Percentiles rank a stretch among this genome's conserved stretches.
Evolutionary conservation across 495 filamentous ascomycete genomes (phyloP).

Genomic region (Penicillium longicatenatum): DNA sequence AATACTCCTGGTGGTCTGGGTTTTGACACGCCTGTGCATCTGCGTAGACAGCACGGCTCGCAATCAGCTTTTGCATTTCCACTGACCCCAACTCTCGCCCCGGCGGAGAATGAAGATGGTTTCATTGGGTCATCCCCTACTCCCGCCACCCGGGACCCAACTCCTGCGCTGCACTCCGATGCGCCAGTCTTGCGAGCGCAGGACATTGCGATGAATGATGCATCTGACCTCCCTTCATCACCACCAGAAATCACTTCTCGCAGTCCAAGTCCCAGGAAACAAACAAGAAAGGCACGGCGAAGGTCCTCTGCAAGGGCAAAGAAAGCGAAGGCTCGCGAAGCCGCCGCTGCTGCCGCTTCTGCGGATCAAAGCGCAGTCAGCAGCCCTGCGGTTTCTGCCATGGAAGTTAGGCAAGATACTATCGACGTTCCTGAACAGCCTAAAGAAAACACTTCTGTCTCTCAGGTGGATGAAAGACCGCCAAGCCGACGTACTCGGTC

Average conservation of each 20-base stretch:
- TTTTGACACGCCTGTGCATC: constrained; percentile 41
- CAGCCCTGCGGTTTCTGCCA: constrained; percentile 7
- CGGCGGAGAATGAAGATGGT: constrained; percentile 53
- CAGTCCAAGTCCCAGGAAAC: constrained; percentile 29
- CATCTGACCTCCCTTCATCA: constrained; percentile 41
- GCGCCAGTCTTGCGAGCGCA: constrained; percentile 19
- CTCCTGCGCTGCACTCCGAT: constrained; percentile 25
- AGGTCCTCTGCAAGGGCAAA: constrained; percentile 21
- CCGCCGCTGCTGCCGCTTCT: not conserved
- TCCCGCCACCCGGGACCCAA: constrained; percentile 53
- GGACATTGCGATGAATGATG: constrained; percentile 18
- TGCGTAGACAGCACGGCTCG: constrained; percentile 28
- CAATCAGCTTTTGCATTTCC: constrained; percentile 33
- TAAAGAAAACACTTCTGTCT: constrained; percentile 11
- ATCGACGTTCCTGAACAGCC: constrained; percentile 7
- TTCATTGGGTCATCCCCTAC: constrained; percentile 84
- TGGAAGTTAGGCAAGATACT: constrained; percentile 1
- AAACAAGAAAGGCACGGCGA: constrained; percentile 10
- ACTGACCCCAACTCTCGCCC: constrained; percentile 50
- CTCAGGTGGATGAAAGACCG: constrained; percentile 19
- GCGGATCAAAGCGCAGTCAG: constrained; percentile 14
- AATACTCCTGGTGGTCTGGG: constrained; percentile 33
- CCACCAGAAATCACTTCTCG: constrained; percentile 37
- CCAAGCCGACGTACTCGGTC: constrained; percentile 36
- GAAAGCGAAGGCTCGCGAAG: constrained; percentile 12